Base-by-base conservation (phyloP, 2,329 filamentous ascomycete species). In the Clonostachys rhizophaga region DNA sequence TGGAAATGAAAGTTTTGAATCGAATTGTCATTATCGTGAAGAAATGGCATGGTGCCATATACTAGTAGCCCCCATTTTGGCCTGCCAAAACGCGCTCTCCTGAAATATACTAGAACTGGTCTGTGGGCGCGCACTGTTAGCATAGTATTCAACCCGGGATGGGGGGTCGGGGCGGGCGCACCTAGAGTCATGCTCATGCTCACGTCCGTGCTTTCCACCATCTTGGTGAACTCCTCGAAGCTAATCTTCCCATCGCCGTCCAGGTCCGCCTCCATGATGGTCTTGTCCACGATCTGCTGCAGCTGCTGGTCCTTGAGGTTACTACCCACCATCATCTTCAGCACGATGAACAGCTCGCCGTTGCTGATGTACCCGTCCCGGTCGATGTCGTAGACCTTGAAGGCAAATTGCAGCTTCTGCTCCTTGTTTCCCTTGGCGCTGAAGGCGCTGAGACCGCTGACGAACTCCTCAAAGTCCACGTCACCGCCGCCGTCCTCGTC, bases 261-360 rank as follows among this genome's bases (percentile, higher is more conserved):
- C 58, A 91, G 79, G 69, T 99, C 94, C 43, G 94, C 94, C 75
- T 99, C 94, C 94, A 97, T 97, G 67, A 99, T 97, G 50, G 94
- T 99, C 83, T 99, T 99, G 76, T 99, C 94, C 58, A 99, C 94
- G 66, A 99, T 99, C 82, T 92, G 94, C 75, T 99, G 94, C 66
- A 99, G 74, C 74, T 99, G 94, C 71, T 96, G 90, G 68, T 99
- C 94, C 79, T 99, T 99, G 62, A 99, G 75, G 70, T 99, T 99
- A 75, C 89, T 96, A 50, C 94, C 94, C 45, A 99, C 94, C 94
- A 99, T 99, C 94, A 99, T 99, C 87, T 99, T 99, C 61, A 99
- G 79, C 62, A 99, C 94, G 61, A 99, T 97, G 69, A 97, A 99
- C 45, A 99, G 81, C 76, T 99, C 94, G 60, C 94, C 94, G 69